Evolutionary conservation across 306 rosid genomes (phyloP), one percentile per base, ranked within the genome.

Genomic region (Calophaca sinica): DNA sequence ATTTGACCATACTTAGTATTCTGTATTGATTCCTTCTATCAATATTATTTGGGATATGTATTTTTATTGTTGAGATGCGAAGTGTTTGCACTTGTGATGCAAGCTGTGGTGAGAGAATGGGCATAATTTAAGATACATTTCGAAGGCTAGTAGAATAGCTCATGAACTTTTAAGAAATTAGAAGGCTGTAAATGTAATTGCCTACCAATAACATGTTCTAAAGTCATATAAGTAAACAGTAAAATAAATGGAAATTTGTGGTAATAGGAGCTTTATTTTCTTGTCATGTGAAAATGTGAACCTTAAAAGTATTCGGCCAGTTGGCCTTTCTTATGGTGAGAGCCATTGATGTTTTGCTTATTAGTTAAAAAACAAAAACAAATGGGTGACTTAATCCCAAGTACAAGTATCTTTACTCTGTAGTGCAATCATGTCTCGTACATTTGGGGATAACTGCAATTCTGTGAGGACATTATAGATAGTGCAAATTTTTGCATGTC

Each of bases 351-450:
- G 50, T 55, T 67, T 76, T 62, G 26, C 59, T 42, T 70, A 6
- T 54, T 39, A 62, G 33, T 48, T 14, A 33, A 45, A 44, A 9
- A 20, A 20, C 26, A 20, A 20, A 20, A 20, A 20, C 26, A 33
- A 45, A 44, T 20, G 26, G 51, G 52, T 68, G 32, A 41, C 39
- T 48, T 4, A 58, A 5, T 44, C 62, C 61, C 46, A 72, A 20
- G 26, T 13, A 29, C 65, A 52, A 38, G 44, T 62, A 20, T 36
- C 28, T 48, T 20, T 20, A 20, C 26, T 20, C 26, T 20, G 6
- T 49, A 41, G 8, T 54, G 74, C 55, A 55, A 65, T 66, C 49
- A 54, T 65, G 58, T 76, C 38, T 76, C 5, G 4, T 53, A 12
- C 31, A 44, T 76, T 66, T 54, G 15, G 14, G 67, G 67, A 55